phyloP scores from a whole-genome alignment of 441 rosid species.

The Adansonia gregorii region DNA sequence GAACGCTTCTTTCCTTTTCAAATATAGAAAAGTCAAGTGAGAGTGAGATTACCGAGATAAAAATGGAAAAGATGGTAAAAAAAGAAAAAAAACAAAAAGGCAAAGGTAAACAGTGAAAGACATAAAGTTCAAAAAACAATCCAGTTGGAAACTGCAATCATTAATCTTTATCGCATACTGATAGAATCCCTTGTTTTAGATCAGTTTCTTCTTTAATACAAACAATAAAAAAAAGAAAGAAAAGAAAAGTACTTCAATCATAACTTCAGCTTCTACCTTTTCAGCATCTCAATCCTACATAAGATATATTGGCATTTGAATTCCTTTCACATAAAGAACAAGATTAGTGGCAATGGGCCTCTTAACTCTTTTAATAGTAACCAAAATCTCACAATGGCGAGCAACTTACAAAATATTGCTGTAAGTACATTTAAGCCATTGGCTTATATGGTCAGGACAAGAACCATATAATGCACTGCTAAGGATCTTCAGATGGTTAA shows the following conservation, averaged over 20 bases:
- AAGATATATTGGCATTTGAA: background rate
- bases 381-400: background rate
- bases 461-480: background rate
- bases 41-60: background rate
- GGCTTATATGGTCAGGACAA: background rate
- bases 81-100: too few relatives aligned
- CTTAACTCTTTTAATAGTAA: background rate
- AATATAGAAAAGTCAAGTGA: background rate
- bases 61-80: background rate
- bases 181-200: background rate
- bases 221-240: background rate
- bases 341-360: background rate
- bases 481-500: slow-evolving; percentile 12
- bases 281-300: background rate
- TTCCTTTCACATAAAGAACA: slow-evolving; percentile 3
- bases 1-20: slow-evolving; percentile 20
- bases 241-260: background rate
- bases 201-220: background rate
- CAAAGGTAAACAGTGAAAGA: background rate
- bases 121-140: background rate
- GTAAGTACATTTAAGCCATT: background rate
- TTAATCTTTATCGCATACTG: background rate
- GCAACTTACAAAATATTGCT: background rate
- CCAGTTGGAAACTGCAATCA: background rate
- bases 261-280: background rate